Conservation (phyloP, 306 rosid genomes). For the Arachis hypogaea region DNA sequence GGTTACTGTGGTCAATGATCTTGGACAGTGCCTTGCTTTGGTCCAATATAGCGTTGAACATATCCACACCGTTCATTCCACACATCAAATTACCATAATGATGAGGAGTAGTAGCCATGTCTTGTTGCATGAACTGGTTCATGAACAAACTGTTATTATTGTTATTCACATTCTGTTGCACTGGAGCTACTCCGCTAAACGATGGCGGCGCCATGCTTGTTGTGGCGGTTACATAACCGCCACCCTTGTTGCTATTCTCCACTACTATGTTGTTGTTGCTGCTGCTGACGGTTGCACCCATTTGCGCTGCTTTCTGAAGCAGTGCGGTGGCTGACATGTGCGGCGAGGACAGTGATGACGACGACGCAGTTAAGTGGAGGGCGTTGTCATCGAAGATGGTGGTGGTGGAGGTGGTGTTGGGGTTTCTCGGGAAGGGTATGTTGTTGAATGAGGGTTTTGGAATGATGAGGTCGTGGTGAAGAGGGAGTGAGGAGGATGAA, state of each 20-base stretch:
- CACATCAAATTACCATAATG: slow-evolving; percentile 32
- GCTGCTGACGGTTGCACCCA: slow-evolving; percentile 72
- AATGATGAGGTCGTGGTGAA: slow-evolving; percentile 46
- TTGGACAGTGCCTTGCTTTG: slow-evolving; percentile 55
- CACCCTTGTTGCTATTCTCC: neutral
- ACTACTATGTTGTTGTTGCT: neutral
- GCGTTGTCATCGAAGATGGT: slow-evolving; percentile 45
- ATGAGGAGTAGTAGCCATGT: slow-evolving; percentile 17
- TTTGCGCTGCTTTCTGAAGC: slow-evolving; percentile 83
- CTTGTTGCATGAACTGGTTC: slow-evolving; percentile 50
- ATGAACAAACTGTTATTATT: slow-evolving; percentile 13
- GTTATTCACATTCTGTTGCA: neutral
- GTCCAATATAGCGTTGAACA: slow-evolving; percentile 60
- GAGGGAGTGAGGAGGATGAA: slow-evolving; percentile 32
- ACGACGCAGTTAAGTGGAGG: slow-evolving; percentile 15
- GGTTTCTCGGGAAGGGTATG: slow-evolving; percentile 38
- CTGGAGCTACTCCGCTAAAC: slow-evolving; percentile 18
- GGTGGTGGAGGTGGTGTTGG: slow-evolving; percentile 1
- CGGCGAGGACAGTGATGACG: slow-evolving; percentile 22
- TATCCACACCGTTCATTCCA: slow-evolving; percentile 52
- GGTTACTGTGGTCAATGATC: slow-evolving; percentile 52
- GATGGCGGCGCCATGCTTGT: slow-evolving; percentile 67
- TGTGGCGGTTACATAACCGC: neutral
- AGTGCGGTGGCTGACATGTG: slow-evolving; percentile 83
- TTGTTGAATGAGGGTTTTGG: slow-evolving; percentile 43